Base-by-base conservation (phyloP, 495 filamentous ascomycete species). In the Usnea hakonensis region DNA sequence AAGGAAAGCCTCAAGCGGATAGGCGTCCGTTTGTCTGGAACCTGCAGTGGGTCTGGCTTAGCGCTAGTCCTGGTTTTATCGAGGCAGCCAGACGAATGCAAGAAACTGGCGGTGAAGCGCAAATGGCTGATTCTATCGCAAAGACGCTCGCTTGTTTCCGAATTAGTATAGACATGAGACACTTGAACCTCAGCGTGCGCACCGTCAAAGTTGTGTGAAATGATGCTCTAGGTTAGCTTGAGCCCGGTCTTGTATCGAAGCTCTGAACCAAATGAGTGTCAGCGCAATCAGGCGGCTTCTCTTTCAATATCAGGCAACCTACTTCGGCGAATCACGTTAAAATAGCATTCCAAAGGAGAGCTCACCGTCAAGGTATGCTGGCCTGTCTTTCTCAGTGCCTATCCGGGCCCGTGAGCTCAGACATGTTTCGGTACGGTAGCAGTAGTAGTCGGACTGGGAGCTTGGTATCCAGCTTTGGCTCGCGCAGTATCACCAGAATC, bases 41-140 rank as follows among this genome's bases (percentile, higher is more conserved):
- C 26, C 21, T 38, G 41, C 19, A 44, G 35, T 37, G 54, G 48
- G 11, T 63, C 60, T 13, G 40, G 41, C 35, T 63, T 61, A 60
- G 63, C 52, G 50, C 33, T 50, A 37, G 38, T 63, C n/a, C 60
- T 43, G 48, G 36, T 28, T 21, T 19, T 50, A 21, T 65, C 41
- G 63, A 63, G 57, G 60, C 37, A 60, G 57, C 57, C 38, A 50
- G 56, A 26, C 54, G 44, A 53, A n/a, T 11, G 38, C 16, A 58
- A 23, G 48, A 63, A 61, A 57, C 26, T 60, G 63, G 66, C 66
- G 66, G 66, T 65, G 66, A 68, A 46, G 50, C 41, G 54, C 35
- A 56, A 17, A 40, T 40, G 41, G n/a, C 38, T 35, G 10, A 57
- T 19, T 30, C 33, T n/a, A n/a, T n/a, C 19, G 60, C 33, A 53